Evolutionary conservation across 139 green algal species (phyloP).

Genomic region (Nannochloris sp.): DNA sequence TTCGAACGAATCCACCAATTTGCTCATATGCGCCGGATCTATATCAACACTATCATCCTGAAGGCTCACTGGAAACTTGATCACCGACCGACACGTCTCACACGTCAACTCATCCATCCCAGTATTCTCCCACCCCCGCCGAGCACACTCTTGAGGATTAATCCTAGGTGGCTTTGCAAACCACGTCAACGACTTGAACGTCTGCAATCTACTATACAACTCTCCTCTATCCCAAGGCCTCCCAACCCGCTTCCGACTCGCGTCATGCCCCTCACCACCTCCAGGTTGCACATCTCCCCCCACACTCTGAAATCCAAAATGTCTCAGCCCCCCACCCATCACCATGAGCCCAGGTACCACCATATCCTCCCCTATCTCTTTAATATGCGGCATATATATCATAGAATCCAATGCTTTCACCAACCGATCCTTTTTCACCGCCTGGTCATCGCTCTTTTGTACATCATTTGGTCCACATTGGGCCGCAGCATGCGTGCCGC

Average conservation of each 20-base stretch:
- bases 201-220: slow-evolving; percentile 54
- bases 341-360: neutral
- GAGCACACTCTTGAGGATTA: slow-evolving; percentile 46
- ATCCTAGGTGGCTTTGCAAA: slow-evolving; percentile 57
- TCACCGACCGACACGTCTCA: slow-evolving; percentile 45
- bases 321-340: neutral
- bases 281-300: slow-evolving; percentile 8
- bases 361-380: neutral
- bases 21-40: neutral
- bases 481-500: no score
- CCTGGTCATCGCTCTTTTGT: neutral
- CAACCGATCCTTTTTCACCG: slow-evolving; percentile 13
- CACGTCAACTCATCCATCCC: slow-evolving; percentile 46
- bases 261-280: neutral
- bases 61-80: slow-evolving; percentile 41
- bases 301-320: neutral
- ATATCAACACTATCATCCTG: slow-evolving; percentile 22
- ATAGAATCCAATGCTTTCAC: slow-evolving; percentile 27
- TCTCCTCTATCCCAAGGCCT: slow-evolving; percentile 54
- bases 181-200: slow-evolving; percentile 56
- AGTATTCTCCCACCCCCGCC: slow-evolving; percentile 54
- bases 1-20: slow-evolving; percentile 13
- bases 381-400: slow-evolving; percentile 28
- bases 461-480: no score
- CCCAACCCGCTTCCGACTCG: neutral